Evolutionary conservation across 2,329 filamentous ascomycete species (phyloP).

Genomic region (Parasarocladium wereldwijsianum): DNA sequence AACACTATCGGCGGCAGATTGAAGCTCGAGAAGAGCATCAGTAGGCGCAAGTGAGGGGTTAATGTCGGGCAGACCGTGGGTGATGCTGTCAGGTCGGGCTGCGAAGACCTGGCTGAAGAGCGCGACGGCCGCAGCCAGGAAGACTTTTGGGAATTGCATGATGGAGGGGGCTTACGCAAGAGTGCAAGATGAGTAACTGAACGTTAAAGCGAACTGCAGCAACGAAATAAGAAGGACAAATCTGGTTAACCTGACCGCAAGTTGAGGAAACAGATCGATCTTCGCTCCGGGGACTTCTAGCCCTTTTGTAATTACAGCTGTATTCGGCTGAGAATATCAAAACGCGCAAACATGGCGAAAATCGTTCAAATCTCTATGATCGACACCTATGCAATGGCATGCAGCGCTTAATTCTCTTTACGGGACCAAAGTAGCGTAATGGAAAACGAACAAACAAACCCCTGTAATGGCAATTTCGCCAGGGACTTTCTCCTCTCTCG

Average conservation of each 20-base stretch:
- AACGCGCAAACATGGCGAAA: neutral
- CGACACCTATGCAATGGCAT: too few species aligned
- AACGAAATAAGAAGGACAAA: slow-evolving; percentile 1
- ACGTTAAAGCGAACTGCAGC: neutral
- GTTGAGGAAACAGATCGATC: neutral
- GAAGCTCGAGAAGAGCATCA: slow-evolving; percentile 2
- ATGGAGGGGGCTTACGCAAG: neutral
- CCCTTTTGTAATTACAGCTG: neutral
- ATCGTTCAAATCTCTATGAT: too few species aligned
- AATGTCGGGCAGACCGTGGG: slow-evolving; percentile 1
- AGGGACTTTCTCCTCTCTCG: neutral
- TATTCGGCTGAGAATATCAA: neutral
- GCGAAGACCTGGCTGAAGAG: neutral
- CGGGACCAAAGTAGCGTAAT: neutral
- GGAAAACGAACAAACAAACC: too few species aligned
- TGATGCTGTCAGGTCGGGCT: neutral
- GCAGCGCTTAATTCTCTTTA: too few species aligned
- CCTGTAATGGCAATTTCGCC: neutral
- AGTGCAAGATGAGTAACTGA: neutral
- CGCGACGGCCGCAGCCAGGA: slow-evolving; percentile 1
- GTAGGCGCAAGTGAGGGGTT: slow-evolving; percentile 1
- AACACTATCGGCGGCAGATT: neutral
- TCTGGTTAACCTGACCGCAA: slow-evolving; percentile 1
- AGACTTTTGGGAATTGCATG: slow-evolving; percentile 2
- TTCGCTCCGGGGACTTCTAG: neutral